These are phyloP conservation scores for Funneliformis geosporum DNA, from an alignment of 192 early-diverging fungal species.

Conservation along the genomic window DNA sequence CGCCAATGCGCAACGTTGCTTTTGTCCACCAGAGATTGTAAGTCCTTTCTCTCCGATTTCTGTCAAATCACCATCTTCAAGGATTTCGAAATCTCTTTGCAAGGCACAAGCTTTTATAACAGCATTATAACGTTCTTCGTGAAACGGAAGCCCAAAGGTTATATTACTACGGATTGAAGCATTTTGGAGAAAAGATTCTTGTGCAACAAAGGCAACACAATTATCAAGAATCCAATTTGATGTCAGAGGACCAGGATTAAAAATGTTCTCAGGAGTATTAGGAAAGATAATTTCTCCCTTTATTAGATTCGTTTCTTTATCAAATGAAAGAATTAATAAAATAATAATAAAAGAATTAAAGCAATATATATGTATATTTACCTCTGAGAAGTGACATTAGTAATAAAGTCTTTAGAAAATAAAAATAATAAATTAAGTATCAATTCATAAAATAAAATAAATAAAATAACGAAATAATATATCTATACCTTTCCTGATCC, in stretches of 20 bases:
- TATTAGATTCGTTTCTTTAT: conserved; percentile 57
- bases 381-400: conserved; percentile 78
- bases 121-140: conserved; percentile 72
- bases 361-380: neutral
- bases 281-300: conserved; percentile 51
- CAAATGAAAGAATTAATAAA: conserved; percentile 39
- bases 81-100: conserved; percentile 77
- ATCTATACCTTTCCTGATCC: conserved; percentile 79
- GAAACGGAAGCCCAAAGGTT: conserved; percentile 75
- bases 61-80: conserved; percentile 85
- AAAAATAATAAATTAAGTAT: neutral
- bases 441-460: neutral
- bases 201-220: conserved; percentile 78
- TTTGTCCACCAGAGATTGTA: conserved; percentile 87
- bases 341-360: neutral
- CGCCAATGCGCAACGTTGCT: conserved; percentile 79
- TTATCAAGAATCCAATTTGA: conserved; percentile 50
- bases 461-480: conserved; percentile 59
- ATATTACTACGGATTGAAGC: conserved; percentile 83
- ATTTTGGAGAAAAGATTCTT: conserved; percentile 68
- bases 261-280: conserved; percentile 8
- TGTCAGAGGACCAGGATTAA: conserved; percentile 11
- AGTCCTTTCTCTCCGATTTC: conserved; percentile 92
- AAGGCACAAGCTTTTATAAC: conserved; percentile 87
- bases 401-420: neutral